A percentile compares a stretch with the other conserved stretches of the same genome.
Conservation (phyloP, 345 rosid genomes). For the Rhodamnia argentea region DNA sequence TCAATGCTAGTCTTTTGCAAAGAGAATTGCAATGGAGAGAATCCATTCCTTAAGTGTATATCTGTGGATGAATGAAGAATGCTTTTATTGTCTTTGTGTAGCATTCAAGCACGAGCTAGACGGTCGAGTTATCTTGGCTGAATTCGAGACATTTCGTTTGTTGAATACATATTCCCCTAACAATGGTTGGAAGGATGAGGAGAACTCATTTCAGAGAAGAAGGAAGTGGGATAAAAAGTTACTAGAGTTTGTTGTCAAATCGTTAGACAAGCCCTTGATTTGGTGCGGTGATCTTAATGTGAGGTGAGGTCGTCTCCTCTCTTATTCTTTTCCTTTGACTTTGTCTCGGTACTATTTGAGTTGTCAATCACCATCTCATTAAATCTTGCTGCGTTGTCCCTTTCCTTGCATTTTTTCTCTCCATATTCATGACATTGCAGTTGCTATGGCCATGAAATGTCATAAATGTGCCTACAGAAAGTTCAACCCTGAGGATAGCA, state of each 20-base stretch:
- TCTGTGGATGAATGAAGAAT: not conserved
- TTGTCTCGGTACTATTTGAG: not conserved
- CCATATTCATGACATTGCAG: not conserved
- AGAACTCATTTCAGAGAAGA: conserved; percentile 80
- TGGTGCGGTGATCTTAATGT: conserved; percentile 99
- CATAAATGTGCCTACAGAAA: not conserved
- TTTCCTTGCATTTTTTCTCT: not conserved
- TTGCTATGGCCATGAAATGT: not conserved
- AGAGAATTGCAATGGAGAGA: not conserved
- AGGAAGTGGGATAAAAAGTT: conserved; percentile 95
- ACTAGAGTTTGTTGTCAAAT: conserved; percentile 52
- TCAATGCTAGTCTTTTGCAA: not conserved
- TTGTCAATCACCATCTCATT: not conserved
- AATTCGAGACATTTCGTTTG: conserved; percentile 61
- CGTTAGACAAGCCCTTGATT: conserved; percentile 76
- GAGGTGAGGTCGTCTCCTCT: conserved; percentile 29
- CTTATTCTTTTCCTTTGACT: not conserved
- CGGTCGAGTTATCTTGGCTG: conserved; percentile 91
- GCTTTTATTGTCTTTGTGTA: conserved; percentile 2
- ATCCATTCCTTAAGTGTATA: not conserved
- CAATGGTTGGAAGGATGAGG: conserved; percentile 98
- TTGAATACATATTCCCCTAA: conserved; percentile 90
- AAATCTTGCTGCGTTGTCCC: not conserved
- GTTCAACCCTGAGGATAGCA: not conserved
- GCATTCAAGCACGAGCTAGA: conserved; percentile 87